These are phyloP conservation scores for Chrysoporthe cubensis DNA, from an alignment of 2,329 filamentous ascomycete genomes.

Conservation along the genomic window DNA sequence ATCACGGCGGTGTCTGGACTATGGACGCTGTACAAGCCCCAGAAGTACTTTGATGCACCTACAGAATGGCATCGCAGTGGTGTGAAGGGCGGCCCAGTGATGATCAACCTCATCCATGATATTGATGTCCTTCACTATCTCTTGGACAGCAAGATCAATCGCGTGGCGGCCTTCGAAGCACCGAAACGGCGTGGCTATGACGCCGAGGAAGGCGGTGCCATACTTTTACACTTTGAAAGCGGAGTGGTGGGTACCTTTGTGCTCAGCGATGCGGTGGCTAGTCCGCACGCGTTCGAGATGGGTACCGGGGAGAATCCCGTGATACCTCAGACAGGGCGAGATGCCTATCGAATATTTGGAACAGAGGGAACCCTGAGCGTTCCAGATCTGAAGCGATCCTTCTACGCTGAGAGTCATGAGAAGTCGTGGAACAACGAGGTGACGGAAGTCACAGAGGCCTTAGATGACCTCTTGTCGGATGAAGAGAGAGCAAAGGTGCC, in stretches of 20 bases:
- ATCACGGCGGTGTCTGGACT: slow-evolving; percentile 58
- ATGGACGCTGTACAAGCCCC: slow-evolving; percentile 58
- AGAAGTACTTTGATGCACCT: slow-evolving; percentile 52
- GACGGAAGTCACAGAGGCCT: slow-evolving; percentile 4
- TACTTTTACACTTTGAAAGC: slow-evolving; percentile 56
- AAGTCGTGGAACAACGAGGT: slow-evolving; percentile 22
- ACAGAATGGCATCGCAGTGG: slow-evolving; percentile 50
- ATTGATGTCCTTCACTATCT: slow-evolving; percentile 61
- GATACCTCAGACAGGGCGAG: slow-evolving; percentile 47
- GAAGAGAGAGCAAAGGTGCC: slow-evolving; percentile 18
- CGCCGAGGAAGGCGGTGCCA: slow-evolving; percentile 60
- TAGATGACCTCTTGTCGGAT: slow-evolving; percentile 18
- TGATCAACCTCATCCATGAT: slow-evolving; percentile 66
- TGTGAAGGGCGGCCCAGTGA: slow-evolving; percentile 50
- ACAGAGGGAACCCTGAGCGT: slow-evolving; percentile 29
- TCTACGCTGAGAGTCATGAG: slow-evolving; percentile 9
- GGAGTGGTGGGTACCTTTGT: slow-evolving; percentile 62
- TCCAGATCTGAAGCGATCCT: slow-evolving; percentile 27
- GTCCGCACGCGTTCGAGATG: slow-evolving; percentile 58
- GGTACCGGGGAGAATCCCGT: slow-evolving; percentile 63
- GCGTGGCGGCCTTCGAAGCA: slow-evolving; percentile 55
- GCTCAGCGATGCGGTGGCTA: slow-evolving; percentile 54
- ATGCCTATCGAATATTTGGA: slow-evolving; percentile 54
- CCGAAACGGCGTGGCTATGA: slow-evolving; percentile 48
- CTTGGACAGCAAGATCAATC: slow-evolving; percentile 52